Base-by-base conservation (phyloP, 345 rosid genomes). In the Syzygium aqueum region DNA sequence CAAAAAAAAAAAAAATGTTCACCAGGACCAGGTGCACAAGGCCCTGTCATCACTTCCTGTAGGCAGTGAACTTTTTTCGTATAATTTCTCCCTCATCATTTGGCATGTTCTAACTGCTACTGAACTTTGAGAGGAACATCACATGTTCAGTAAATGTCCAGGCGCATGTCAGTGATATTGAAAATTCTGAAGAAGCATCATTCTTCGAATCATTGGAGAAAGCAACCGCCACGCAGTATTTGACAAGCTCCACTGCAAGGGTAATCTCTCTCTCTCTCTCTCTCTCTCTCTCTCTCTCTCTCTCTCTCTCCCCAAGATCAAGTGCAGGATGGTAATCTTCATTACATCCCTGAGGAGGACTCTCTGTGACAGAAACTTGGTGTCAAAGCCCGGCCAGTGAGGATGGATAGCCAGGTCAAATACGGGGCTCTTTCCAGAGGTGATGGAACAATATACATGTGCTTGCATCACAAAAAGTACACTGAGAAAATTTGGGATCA, bases 401-500 rank as follows among this genome's bases (percentile, higher is more conserved):
- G 98, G 88, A 95, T 95, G 28, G 99, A 97, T 88, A 97, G 99
- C 92, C 99, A 97, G 89, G 99, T 92, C 23, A 97, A 97, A 89
- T 96, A 96, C 86, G 99, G 96, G 46, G 98, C 99, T 56, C 91
- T 97, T 54, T 95, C 98, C 8, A 92, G 98, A 94, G 99, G 99
- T 86, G 99, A 97, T 90, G 99, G 99, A 89, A 95, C 97, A 40
- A 95, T 97, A 83, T 97, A 96, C 90, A 86, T 97, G 84, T 92
- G 98, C 83, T 92, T 96, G 84, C 97, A 98, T 59, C 97, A 88
- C 84, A 91, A 92, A 92, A 99, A 99, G 59, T 96, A 97, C 89
- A 94, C 94, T 14, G 99, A 97, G 90, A 97, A 96, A 89, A 97
- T 96, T 91, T 96, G 98, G 99, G 99, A 97, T 91, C 99, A 97